Base-by-base conservation (phyloP, 805 yeast species). In the Cyberlindnera mycetangii region DNA sequence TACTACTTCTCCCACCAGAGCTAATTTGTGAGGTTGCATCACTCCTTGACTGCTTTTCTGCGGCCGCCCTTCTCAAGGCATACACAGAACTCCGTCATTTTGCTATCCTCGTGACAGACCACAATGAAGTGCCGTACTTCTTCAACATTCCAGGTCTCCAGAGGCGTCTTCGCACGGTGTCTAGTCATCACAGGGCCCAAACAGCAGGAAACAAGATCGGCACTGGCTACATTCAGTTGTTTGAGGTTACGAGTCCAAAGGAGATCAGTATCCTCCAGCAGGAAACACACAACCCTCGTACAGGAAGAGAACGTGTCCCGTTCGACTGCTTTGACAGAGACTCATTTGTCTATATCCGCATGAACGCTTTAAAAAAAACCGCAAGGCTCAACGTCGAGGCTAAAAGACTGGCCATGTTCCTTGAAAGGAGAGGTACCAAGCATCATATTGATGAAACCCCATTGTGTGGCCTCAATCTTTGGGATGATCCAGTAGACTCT, bases 371-470 rank as follows among this genome's bases (percentile, higher is more conserved):
- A 10, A 40, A 27, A 19, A 37, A 37, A 12, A 25, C 38, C 4
- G 4, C 37, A 20, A 33, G 32, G 17, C 37, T 34, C 11, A 42
- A 42, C 12, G 20, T 42, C 5, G 46, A 42, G 41, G 39, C 41
- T 4, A 36, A 36, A 21, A 16, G 46, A 32, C 19, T 42, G 7
- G 17, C 36, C 11, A 37, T 42, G 40, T 32, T 35, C 28, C 18
- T 42, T 3, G 33, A 32, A 5, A 37, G 41, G 14, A 12, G 30
- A n/a, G 39, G 46, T 6, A 34, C 40, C 15, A 31, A 31, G n/a
- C 28, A 42, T 30, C 34, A 32, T 17, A 35, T 42, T 27, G 41
- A 42, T 15, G 46, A 42, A 25, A 42, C 39, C 5, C 41, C 41
- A 9, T 32, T 24, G 9, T 33, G 38, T 10, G 46, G 28, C 3